These are phyloP conservation scores for Pleurotus tuoliensis DNA, from an alignment of 768 basidiomycete species.

Conservation along the genomic window DNA sequence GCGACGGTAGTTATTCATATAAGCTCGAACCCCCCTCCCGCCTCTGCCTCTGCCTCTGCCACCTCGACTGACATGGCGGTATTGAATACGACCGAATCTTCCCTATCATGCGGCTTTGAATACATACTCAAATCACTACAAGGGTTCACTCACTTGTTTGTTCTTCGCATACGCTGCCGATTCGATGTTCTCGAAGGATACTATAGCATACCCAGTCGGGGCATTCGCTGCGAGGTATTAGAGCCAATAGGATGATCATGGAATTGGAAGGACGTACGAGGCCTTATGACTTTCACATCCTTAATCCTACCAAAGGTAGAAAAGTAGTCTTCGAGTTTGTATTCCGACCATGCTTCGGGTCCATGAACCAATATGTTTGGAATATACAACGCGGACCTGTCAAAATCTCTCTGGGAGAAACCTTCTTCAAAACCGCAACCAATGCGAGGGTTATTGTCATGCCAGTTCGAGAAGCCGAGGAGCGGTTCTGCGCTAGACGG, in stretches of 20 bases:
- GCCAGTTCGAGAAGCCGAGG: conserved; percentile 23
- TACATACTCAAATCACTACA: not conserved
- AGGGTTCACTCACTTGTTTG: conserved; percentile 46
- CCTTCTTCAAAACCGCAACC: conserved; percentile 18
- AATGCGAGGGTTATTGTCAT: conserved; percentile 17
- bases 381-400: conserved; percentile 71
- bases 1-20: not conserved
- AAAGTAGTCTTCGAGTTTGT: conserved; percentile 55
- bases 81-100: not conserved
- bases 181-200: conserved; percentile 63
- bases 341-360: conserved; percentile 65
- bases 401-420: conserved; percentile 39
- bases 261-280: conserved; percentile 41
- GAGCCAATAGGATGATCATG: not conserved
- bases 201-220: conserved; percentile 73
- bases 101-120: not conserved
- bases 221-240: conserved; percentile 44
- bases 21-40: not conserved
- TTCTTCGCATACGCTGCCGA: conserved; percentile 63
- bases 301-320: conserved; percentile 61
- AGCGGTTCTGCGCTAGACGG: conserved; percentile 34
- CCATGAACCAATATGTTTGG: conserved; percentile 70
- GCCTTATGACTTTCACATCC: conserved; percentile 61
- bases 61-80: not conserved
- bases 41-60: not conserved